These are phyloP conservation scores for Thermomucor indicae-seudaticae DNA, from an alignment of 371 early-diverging fungal species.

Conservation along the genomic window DNA sequence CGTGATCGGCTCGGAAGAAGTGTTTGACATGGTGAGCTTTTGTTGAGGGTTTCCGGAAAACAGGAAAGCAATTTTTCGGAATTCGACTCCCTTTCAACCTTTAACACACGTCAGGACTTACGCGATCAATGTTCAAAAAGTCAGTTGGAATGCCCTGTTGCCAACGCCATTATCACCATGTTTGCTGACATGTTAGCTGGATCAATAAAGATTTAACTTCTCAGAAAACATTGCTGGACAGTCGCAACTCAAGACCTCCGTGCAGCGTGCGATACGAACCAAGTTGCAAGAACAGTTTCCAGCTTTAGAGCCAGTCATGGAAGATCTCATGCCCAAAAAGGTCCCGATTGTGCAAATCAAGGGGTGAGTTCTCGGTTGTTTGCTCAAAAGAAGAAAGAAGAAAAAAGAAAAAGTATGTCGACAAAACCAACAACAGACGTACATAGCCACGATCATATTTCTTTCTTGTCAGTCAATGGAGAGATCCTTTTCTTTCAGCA, in stretches of 20 bases:
- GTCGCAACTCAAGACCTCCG: conserved; percentile 89
- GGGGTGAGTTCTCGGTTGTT: conserved; percentile 50
- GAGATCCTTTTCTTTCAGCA: conserved; percentile 91
- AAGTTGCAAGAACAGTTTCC: conserved; percentile 89
- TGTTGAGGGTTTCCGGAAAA: too few relatives aligned
- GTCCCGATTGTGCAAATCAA: conserved; percentile 80
- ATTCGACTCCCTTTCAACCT: too few relatives aligned
- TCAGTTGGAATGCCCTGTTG: too few relatives aligned
- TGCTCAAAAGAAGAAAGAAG: not conserved
- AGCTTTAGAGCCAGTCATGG: conserved; percentile 75
- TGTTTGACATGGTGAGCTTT: too few relatives aligned
- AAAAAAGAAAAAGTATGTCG: too few relatives aligned
- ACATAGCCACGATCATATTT: conserved; percentile 80
- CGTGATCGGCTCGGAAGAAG: too few relatives aligned
- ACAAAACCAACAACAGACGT: too few relatives aligned
- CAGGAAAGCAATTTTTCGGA: too few relatives aligned
- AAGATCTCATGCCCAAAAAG: conserved; percentile 94
- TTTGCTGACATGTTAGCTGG: too few relatives aligned
- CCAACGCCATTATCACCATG: conserved; percentile 1
- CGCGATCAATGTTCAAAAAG: not conserved
- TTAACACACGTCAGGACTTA: too few relatives aligned
- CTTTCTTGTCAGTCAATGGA: conserved; percentile 77
- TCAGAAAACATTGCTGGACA: conserved; percentile 81
- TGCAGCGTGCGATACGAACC: conserved; percentile 82
- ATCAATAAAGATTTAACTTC: conserved; percentile 76